Evolutionary conservation across 2,329 filamentous ascomycete species (phyloP).

Genomic region (Orbilia ellipsospora): DNA sequence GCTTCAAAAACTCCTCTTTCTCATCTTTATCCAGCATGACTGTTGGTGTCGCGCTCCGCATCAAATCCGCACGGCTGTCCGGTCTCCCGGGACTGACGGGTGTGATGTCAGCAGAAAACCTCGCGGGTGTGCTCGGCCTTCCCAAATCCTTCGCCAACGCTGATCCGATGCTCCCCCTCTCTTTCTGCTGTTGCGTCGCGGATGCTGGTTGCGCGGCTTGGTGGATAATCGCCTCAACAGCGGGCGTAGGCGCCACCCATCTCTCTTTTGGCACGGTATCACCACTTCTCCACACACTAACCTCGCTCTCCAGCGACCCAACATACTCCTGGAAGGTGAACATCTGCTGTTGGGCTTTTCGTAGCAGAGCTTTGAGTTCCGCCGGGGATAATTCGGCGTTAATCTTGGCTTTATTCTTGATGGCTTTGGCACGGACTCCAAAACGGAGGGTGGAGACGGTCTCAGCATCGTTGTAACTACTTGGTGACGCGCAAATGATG

Average conservation of each 20-base stretch:
- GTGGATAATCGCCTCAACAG: conserved; percentile 65
- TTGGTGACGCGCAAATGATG: conserved; percentile 98
- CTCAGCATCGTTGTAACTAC: conserved; percentile 96
- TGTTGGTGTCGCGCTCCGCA: conserved; percentile 58
- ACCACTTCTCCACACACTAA: conserved; percentile 86
- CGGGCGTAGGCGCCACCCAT: conserved; percentile 78
- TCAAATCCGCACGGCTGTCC: conserved; percentile 63
- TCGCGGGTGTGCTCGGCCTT: conserved; percentile 72
- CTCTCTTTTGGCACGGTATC: conserved; percentile 87
- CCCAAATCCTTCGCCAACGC: conserved; percentile 66
- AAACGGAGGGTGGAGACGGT: conserved; percentile 98
- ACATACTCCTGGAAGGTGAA: conserved; percentile 91
- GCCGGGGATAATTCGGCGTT: conserved; percentile 96
- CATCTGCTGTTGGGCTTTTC: conserved; percentile 89
- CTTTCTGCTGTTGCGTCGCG: conserved; percentile 61
- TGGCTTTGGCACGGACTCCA: conserved; percentile 97
- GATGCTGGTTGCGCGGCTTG: conserved; percentile 63
- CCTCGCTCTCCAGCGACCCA: conserved; percentile 81
- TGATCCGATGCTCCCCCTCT: conserved; percentile 56
- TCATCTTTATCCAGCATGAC: conserved; percentile 88
- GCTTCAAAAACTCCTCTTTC: conserved; percentile 90
- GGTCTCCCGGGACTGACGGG: conserved; percentile 63
- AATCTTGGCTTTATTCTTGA: conserved; percentile 99
- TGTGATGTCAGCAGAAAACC: conserved; percentile 66
- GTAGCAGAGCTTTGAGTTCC: conserved; percentile 91